Conservation (phyloP, 202 grass and related monocot genomes). For the Musa balbisiana region DNA sequence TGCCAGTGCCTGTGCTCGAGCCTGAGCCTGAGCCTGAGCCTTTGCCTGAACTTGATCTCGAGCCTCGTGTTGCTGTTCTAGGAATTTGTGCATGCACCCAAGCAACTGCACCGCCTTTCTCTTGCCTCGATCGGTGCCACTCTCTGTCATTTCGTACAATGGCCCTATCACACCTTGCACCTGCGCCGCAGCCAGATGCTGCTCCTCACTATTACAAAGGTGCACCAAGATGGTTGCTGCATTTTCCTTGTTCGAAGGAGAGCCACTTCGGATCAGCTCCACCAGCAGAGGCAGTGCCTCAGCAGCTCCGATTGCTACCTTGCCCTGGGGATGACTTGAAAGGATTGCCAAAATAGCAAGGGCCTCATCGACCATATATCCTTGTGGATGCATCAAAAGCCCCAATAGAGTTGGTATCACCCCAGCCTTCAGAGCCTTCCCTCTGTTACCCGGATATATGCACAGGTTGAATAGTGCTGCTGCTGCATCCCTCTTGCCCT, state of each 20-base stretch:
- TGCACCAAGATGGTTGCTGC: slow-evolving; percentile 5
- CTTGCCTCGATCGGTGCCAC: background rate
- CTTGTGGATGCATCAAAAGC: background rate
- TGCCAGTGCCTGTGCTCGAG: background rate
- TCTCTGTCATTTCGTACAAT: background rate
- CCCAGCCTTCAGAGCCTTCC: background rate
- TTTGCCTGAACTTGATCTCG: background rate
- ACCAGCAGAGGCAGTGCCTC: background rate
- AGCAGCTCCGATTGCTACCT: background rate
- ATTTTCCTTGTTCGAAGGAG: slow-evolving; percentile 9
- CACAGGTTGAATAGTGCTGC: slow-evolving; percentile 4
- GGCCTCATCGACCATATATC: background rate
- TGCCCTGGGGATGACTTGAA: background rate
- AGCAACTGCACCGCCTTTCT: background rate
- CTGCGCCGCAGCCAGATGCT: background rate
- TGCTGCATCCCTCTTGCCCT: background rate
- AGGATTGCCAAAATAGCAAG: slow-evolving; percentile 4
- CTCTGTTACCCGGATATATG: slow-evolving; percentile 1
- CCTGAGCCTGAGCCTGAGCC: background rate
- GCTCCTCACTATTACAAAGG: background rate
- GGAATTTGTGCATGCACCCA: background rate
- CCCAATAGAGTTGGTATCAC: background rate
- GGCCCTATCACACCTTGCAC: background rate
- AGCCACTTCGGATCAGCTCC: background rate
- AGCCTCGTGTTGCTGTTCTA: background rate